Base-by-base conservation (phyloP, 495 filamentous ascomycete species). In the Hyphodiscus hymeniophilus region DNA sequence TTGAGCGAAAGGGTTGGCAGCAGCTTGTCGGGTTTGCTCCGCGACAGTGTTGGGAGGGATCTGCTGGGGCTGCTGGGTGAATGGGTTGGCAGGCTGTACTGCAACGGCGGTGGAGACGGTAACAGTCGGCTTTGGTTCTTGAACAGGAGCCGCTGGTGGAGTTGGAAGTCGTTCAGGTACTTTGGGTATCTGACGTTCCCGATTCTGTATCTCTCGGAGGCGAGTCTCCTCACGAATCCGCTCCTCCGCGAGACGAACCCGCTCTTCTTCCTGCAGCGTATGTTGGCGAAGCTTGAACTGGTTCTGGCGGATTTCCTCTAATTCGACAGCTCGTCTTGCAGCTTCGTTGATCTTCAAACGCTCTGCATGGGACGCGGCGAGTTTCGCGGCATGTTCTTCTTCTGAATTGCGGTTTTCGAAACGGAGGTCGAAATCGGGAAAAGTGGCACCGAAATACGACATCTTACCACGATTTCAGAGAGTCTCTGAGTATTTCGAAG, bases 311-410 rank as follows among this genome's bases (percentile, higher is more conserved):
- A 61, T 61, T 46, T 60, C 66, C 61, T 70, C 68, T 48, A 60
- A 66, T 48, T 63, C 68, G 57, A 47, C 68, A 6, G 60, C 74
- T 47, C 55, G 68, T 53, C 65, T 67, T 38, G 86, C 86, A 21
- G 75, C 72, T 47, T 78, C 70, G 13, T 81, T 70, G 13, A 89
- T 68, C 12, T 74, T 71, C 1, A 82, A 74, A 55, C 89, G 84
- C 48, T 76, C 71, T 17, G 65, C 71, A 12, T 73, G 75, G 0
- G 79, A 84, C 34, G 73, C 66, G 33, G 79, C 77, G 73, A 1
- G 83, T 45, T 7, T 38, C 36, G n/a, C 22, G 21, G 42, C n/a
- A n/a, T 54, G 51, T 20, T 36, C 33, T 18, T 41, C 23, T 34
- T 47, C 34, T 21, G 22, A 38, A 20, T 52, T 40, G 15, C 50